Base-by-base conservation (phyloP, 139 green algal species). In the Nannochloris sp. region DNA sequence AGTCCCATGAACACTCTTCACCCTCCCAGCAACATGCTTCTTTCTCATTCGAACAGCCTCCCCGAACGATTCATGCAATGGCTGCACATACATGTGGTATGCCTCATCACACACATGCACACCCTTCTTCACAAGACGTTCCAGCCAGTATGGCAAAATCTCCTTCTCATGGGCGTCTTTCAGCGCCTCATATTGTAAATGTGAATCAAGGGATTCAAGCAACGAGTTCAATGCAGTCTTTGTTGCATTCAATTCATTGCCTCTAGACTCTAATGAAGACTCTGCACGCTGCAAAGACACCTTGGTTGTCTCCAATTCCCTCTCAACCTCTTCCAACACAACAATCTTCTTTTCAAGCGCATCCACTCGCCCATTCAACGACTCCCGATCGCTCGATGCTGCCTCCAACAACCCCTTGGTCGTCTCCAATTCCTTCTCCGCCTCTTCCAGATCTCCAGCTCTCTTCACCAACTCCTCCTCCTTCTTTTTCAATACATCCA, bases 131-230 rank as follows among this genome's bases (percentile, higher is more conserved):
- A 53, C 46, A 1, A 53, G n/a, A 2, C 46, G 46, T 9, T 25
- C 16, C 16, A 21, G 24, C n/a, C 46, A 21, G 18, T 7, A 53
- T 21, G 46, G n/a, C 16, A 50, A 63, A 37, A 18, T 43, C 9
- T 21, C 23, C 63, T 64, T 57, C 11, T 31, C 29, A 24, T 70
- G 50, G 7, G 24, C 36, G 27, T 51, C 46, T 50, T 31, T n/a
- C 49, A 70, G 48, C 18, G 25, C 12, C 10, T 63, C 48, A 50
- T 70, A 64, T 48, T 70, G 14, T 18, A 61, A 29, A 12, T 29
- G 25, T 23, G 24, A 31, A 15, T 57, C 63, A 19, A 70, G 15
- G 5, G 49, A 50, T 5, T n/a, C 16, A 18, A 70, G 21, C 24
- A 70, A 60, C 50, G 48, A 31, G 5, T 49, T n/a, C 23, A 64